Evolutionary conservation across 129 eudicot species (phyloP), one percentile per base, ranked within the genome.

Genomic region (Escallonia rubra): DNA sequence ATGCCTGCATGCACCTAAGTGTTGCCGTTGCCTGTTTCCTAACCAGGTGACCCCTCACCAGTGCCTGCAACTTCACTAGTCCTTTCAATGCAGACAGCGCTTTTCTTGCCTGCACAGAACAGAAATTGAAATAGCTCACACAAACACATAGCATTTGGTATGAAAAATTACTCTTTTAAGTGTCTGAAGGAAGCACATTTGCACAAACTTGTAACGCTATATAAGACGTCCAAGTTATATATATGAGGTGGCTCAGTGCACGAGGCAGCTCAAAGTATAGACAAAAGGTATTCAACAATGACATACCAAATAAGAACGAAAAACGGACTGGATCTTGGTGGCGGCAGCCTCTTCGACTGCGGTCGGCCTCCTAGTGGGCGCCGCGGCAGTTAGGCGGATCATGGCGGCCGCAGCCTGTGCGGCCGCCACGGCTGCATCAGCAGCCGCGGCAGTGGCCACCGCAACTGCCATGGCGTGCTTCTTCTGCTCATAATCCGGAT

Each of bases 41-140:
- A 50, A 91, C 95, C 73, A 91, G 59, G 73, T 91, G 91, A 40
- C 98, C 98, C 79, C 98, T 79, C 10, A 91, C 98, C 70, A 91
- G 48, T 4, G 98, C 98, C 67, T 91, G 98, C 64, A 91, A 67
- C 87, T 91, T 88, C 79, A 91, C 98, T 45, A 91, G 64, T 67
- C 98, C 96, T 78, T 77, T 91, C 69, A 91, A 74, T n/a, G 98
- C 98, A 60, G 72, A 77, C 86, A 91, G 72, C 46, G 98, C 98
- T 67, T 91, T 91, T 78, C 98, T 81, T 52, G 98, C 98, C 91
- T 85, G 70, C 2, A 43, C 34, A 52, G n/a, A 56, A 39, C 14
- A 52, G 34, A 23, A 23, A 23, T 23, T 23, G 34, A 23, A 23
- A 23, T 23, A 23, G 34, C 34, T 23, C 34, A 23, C 34, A 23